A percentile compares a stretch with the other conserved stretches of the same genome.
Conservation (phyloP, 2,329 filamentous ascomycete genomes). For the Fusarium hainanense region DNA sequence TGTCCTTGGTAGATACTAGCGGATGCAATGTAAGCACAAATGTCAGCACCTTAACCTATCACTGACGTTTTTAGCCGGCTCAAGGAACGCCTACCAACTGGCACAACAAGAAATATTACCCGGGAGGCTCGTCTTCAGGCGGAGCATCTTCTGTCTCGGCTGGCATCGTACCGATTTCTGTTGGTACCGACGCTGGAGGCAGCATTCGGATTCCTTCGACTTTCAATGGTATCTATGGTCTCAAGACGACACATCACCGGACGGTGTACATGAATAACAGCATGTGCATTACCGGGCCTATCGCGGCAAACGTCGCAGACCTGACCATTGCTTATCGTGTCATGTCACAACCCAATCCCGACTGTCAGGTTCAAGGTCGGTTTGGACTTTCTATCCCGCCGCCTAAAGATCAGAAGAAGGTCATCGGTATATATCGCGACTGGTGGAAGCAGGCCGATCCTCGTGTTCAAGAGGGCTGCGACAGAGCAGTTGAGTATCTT, state of each 20-base stretch:
- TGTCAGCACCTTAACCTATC: neutral
- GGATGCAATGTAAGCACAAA: conserved; percentile 74
- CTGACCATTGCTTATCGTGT: conserved; percentile 84
- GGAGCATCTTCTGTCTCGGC: conserved; percentile 76
- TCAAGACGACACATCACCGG: conserved; percentile 82
- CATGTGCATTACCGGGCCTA: conserved; percentile 75
- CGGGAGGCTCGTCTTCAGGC: conserved; percentile 84
- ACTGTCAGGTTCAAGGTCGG: conserved; percentile 66
- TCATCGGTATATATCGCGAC: conserved; percentile 76
- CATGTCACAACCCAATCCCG: conserved; percentile 78
- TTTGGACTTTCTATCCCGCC: conserved; percentile 70
- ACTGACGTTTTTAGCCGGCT: conserved; percentile 62
- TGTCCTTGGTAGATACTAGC: conserved; percentile 69
- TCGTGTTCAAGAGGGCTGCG: conserved; percentile 70
- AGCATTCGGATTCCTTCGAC: conserved; percentile 78
- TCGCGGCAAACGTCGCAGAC: conserved; percentile 80
- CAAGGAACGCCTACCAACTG: conserved; percentile 83
- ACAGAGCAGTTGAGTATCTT: conserved; percentile 70
- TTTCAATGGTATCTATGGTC: conserved; percentile 83
- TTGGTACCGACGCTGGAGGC: conserved; percentile 82
- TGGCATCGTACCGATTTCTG: conserved; percentile 78
- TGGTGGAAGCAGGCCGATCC: conserved; percentile 65
- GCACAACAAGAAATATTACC: conserved; percentile 79
- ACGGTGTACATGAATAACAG: conserved; percentile 66
- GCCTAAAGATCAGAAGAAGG: conserved; percentile 59